phyloP scores from a whole-genome alignment of 495 filamentous ascomycete genomes.

The Paragyromitra xinjiangensis region DNA sequence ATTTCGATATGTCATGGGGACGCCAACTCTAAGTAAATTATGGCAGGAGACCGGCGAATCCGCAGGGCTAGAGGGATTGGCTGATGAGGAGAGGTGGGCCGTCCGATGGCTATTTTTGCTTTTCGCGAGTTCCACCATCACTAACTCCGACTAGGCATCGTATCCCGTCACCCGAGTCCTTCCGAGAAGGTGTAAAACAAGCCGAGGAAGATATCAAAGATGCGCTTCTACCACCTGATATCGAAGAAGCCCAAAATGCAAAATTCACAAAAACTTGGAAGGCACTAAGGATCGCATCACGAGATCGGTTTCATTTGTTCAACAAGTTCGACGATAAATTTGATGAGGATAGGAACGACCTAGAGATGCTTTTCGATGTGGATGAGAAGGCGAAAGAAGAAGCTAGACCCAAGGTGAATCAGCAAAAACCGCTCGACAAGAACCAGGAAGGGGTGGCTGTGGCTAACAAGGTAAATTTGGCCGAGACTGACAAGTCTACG shows the following conservation, averaged over 20 bases:
- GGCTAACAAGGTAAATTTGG: slow-evolving; percentile 46
- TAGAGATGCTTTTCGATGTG: slow-evolving; percentile 56
- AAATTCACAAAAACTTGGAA: slow-evolving; percentile 91
- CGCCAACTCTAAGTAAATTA: slow-evolving; percentile 79
- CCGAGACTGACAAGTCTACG: slow-evolving; percentile 31
- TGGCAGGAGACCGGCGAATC: slow-evolving; percentile 66
- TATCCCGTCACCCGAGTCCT: slow-evolving; percentile 67
- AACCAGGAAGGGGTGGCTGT: slow-evolving; percentile 33
- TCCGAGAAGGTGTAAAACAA: slow-evolving; percentile 60
- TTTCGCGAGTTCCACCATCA: background rate
- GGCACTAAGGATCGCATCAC: slow-evolving; percentile 78
- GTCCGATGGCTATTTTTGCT: slow-evolving; percentile 10
- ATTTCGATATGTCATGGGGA: slow-evolving; percentile 72
- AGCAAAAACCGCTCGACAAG: slow-evolving; percentile 41
- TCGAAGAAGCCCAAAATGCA: slow-evolving; percentile 68
- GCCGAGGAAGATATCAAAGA: slow-evolving; percentile 77
- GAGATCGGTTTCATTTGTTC: slow-evolving; percentile 75
- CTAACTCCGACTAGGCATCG: slow-evolving; percentile 60
- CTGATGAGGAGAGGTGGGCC: slow-evolving; percentile 66
- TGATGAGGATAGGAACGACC: slow-evolving; percentile 56
- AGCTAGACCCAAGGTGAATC: slow-evolving; percentile 48
- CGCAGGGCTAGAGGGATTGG: slow-evolving; percentile 67
- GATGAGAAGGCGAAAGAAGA: slow-evolving; percentile 56
- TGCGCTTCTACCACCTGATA: slow-evolving; percentile 74
- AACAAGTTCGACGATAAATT: slow-evolving; percentile 78